These are phyloP conservation scores for Skeletonema tropicum DNA, from an alignment of 108 stramenopile genomes.

Conservation along the genomic window DNA sequence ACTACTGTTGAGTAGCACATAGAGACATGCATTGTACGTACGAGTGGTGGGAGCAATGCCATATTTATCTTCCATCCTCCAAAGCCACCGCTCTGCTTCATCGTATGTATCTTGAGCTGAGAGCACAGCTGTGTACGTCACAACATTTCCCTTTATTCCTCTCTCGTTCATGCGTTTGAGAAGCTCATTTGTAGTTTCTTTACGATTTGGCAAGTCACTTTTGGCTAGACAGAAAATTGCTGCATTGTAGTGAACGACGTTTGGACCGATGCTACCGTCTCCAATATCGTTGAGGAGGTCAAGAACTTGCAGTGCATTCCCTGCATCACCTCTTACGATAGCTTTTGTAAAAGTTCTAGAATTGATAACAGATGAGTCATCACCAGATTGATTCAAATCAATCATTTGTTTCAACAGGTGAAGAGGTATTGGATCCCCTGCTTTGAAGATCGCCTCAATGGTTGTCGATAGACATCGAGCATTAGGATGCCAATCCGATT, in stretches of 20 bases:
- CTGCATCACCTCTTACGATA: conserved; percentile 8
- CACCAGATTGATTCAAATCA: not conserved
- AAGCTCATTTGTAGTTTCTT: not conserved
- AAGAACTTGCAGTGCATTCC: conserved; percentile 10
- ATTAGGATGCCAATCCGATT: conserved; percentile 3
- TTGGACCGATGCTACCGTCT: conserved; percentile 1
- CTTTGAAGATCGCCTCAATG: conserved; percentile 11
- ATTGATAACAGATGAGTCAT: conserved; percentile 10
- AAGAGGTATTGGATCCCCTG: not conserved
- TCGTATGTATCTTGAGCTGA: not conserved
- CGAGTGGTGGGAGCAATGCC: conserved; percentile 9
- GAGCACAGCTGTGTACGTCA: conserved; percentile 5
- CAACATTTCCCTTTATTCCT: not conserved
- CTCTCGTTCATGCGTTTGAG: not conserved
- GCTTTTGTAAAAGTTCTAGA: conserved; percentile 11
- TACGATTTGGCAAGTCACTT: not conserved
- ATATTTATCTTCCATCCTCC: not conserved
- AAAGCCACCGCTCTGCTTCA: not conserved
- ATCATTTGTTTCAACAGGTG: not conserved
- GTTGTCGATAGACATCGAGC: conserved; percentile 5
- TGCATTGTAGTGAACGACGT: conserved; percentile 11
- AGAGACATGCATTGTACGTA: conserved; percentile 4
- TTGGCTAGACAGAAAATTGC: conserved; percentile 4
- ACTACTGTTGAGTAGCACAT: not conserved
- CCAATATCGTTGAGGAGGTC: not conserved